Evolutionary conservation across 768 basidiomycete genomes (phyloP), one percentile per base, ranked within the genome.

Genomic region (Asterophora parasitica): DNA sequence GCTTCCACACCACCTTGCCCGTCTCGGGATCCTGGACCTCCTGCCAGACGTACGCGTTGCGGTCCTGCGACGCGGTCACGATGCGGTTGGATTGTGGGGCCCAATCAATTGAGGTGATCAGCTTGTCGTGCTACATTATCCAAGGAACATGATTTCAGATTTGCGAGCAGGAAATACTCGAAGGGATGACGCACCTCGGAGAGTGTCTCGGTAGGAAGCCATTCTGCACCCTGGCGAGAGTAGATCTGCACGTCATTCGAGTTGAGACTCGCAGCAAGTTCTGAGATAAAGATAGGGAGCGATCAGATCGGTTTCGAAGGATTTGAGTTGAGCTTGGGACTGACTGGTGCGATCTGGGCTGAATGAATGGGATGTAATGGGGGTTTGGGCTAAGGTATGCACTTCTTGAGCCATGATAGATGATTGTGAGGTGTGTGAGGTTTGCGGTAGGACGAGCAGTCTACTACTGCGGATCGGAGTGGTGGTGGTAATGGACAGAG

Each of bases 11-110:
- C 43, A 76, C 62, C 37, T 73, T 77, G 5, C 90, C 90, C 0
- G 88, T 87, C 49, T 76, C 72, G 1, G 83, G 74, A 57, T 93
- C 88, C 23, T 79, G 73, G 7, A 79, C 79, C 62, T 88, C 83
- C 46, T 91, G 85, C 96, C 96, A 99, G 27, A 99, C 96, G 61
- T 99, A 99, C 31, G 96, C 95, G 63, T 99, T 99, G 45, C 96
- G 76, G 64, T 99, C 96, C 65, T 99, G 95, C n/a, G 94, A 95
- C 58, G 92, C 91, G 10, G 96, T 98, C 19, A 99, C 95, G 69
- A 99, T 95, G 37, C 91, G 87, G 69, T 98, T 97, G 39, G 96
- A 92, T 56, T 81, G 80, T 13, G 94, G 93, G 10, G 94, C 96
- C 96, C 96, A 99, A 65, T 97, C 94, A 65, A 99, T 96, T 47